Evolutionary conservation across 306 rosid species (phyloP), one percentile per base, ranked within the genome.

Genomic region (Lathyrus aphaca): DNA sequence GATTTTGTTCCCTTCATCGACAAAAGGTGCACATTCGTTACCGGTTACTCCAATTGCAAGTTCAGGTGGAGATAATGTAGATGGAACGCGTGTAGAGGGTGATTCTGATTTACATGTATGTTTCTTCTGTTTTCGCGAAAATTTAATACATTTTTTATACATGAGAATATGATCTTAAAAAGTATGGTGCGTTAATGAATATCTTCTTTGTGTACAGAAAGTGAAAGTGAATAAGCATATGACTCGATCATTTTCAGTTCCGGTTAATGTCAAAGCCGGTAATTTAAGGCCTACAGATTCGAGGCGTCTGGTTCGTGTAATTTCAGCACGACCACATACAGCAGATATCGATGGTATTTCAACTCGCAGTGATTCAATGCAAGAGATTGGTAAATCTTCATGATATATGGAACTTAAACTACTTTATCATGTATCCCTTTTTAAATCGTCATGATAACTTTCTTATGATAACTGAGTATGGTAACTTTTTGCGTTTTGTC

Each of bases 201-300:
- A 53, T 67, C 66, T 75, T 68, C 49, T 72, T 83, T 64, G 15
- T 8, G 53, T 57, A 27, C 84, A 91, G 97, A 79, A 71, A 77
- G 44, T 23, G 44, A 86, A 82, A 60, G 83, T 63, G 57, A 82
- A 79, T 64, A 87, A 79, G 73, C 88, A 77, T 37, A 88, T 91
- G 70, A 70, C 82, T 57, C 89, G 97, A 64, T 91, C 97, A 68
- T 79, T 86, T 56, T 91, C 97, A 6, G 97, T 89, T 67, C 97
- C 97, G 44, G 86, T 82, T 69, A 74, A 83, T 64, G 68, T 80
- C 46, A 86, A 82, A 77, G 37, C 79, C 45, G 66, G 74, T 76
- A 81, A 74, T 63, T 75, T 83, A 70, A 85, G 82, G 86, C 80
- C 72, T 65, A 59, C 79, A 50, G 88, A 84, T 80, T 80, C 96